These are phyloP conservation scores for Picochlorum sp. DNA, from an alignment of 139 green algal genomes.

Conservation along the genomic window DNA sequence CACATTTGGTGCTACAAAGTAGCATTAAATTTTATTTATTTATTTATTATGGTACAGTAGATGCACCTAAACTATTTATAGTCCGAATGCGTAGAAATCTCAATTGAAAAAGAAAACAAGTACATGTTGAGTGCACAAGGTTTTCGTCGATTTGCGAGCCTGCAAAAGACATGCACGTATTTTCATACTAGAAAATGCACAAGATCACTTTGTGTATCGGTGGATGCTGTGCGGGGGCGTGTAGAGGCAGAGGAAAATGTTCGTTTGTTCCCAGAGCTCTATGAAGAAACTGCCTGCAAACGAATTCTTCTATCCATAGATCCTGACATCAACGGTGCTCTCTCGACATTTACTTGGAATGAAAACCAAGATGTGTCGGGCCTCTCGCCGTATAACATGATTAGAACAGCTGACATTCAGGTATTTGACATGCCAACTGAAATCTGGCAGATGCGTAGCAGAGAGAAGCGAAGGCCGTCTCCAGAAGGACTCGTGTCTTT, in stretches of 20 bases:
- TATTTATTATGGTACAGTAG: no score
- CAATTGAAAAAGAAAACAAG: no score
- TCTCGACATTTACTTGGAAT: constrained; percentile 35
- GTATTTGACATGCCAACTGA: constrained; percentile 50
- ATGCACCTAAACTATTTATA: no score
- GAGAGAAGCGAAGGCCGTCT: constrained; percentile 17
- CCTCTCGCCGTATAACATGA: no score
- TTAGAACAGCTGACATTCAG: background rate
- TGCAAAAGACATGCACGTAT: no score
- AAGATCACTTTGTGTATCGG: no score
- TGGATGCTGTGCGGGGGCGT: background rate
- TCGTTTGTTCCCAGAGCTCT: constrained; percentile 23
- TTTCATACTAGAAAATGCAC: no score
- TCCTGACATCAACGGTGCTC: constrained; percentile 44
- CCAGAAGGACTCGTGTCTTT: constrained; percentile 9
- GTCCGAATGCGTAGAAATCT: no score
- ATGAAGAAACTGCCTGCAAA: background rate
- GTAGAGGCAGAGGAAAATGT: background rate
- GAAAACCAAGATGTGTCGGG: background rate
- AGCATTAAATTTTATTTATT: no score
- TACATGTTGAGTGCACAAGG: no score
- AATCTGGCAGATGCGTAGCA: constrained; percentile 11
- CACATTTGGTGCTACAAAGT: no score
- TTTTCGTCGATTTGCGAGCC: no score
- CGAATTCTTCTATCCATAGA: constrained; percentile 50